Evolutionary conservation across 2,329 filamentous ascomycete genomes (phyloP), one percentile per base, ranked within the genome.

Genomic region (Pestalotiopsis sp.): DNA sequence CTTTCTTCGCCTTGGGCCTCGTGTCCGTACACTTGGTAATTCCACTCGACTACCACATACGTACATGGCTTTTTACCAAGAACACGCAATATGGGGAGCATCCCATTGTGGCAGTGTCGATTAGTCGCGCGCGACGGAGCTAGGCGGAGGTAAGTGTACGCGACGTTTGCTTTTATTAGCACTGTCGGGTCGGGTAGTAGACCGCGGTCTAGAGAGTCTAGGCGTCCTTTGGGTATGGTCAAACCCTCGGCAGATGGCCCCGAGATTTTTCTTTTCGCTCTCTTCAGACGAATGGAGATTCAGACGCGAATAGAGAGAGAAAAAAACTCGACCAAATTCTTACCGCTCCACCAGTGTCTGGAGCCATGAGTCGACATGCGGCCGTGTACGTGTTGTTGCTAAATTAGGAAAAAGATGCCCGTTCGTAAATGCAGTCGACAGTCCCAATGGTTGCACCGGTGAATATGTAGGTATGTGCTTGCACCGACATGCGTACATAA

Each of bases 51-150:
- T 52, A 20, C 45, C 45, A 52, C 45, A 52, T 52, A n/a, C 45
- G 7, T 52, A n/a, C 17, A 9, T 52, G 11, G 17, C 6, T 36
- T 36, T 9, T 36, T 45, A 45, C 13, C 13, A 45, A 45, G 41
- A 45, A 52, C 45, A n/a, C 45, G 31, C 31, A 36, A 36, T 36
- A 36, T 36, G 31, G 31, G 31, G 17, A 13, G 56, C 12, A 13
- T 6, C 20, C 59, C 59, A 62, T 62, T 39, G 59, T 62, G 59
- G 59, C 59, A 62, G 59, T 62, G 59, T 39, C n/a, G 13, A 2
- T 36, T 62, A 62, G 59, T 62, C 27, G 59, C 12, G 23, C 25
- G 27, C 58, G 13, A 36, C 27, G n/a, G 27, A 13, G 27, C 38
- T 20, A 36, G 17, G 17, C n/a, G 31, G 36, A n/a, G 56, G 45